phyloP scores from a whole-genome alignment of 305 asterid species.

The Solanum hybrid region DNA sequence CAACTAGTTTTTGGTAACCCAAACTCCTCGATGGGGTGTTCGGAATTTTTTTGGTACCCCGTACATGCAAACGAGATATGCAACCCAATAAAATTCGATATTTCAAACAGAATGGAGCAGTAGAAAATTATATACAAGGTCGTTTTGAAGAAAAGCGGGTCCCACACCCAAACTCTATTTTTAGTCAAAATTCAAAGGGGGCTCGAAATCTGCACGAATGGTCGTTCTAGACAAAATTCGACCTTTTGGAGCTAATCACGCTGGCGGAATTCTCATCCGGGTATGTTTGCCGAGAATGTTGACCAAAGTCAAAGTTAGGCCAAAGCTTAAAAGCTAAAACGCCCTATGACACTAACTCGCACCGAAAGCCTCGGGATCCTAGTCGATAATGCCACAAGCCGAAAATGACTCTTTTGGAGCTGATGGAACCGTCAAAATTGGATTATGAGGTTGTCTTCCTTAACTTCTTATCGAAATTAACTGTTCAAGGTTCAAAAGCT shows the following conservation, averaged over 20 bases:
- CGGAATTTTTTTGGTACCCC: neutral
- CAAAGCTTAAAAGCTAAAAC: neutral
- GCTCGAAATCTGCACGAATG: neutral
- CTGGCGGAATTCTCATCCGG: neutral
- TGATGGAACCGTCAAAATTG: neutral
- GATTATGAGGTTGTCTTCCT: neutral
- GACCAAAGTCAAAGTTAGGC: neutral
- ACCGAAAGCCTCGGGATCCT: neutral
- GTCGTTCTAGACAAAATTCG: neutral
- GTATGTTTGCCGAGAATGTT: neutral
- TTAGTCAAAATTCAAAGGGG: neutral
- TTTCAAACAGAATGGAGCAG: neutral
- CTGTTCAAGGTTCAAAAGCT: neutral
- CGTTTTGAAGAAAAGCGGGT: neutral
- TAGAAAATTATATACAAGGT: neutral
- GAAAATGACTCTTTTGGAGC: neutral
- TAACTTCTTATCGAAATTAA: neutral
- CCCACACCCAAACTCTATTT: neutral
- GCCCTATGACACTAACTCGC: neutral
- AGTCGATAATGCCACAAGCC: neutral
- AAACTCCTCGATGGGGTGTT: neutral
- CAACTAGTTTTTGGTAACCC: neutral
- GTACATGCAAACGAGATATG: neutral
- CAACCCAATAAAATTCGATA: neutral
- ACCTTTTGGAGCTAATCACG: neutral